Evolutionary conservation across 768 basidiomycete species (phyloP).

Genomic region (Dioszegia crocea): DNA sequence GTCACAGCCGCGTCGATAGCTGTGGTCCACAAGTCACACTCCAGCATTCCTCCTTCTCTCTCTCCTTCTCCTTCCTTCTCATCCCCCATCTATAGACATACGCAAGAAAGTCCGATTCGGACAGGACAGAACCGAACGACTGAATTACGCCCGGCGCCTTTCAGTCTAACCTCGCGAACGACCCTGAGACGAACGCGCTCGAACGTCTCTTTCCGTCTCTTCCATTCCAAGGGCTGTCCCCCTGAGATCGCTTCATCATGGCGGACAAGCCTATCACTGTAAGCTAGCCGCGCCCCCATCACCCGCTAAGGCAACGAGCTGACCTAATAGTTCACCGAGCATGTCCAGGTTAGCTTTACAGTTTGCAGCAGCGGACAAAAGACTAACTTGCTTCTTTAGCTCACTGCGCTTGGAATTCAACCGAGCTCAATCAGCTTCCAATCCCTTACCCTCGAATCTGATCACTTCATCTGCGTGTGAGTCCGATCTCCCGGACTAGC

Average conservation of each 20-base stretch:
- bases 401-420: slow-evolving; percentile 92
- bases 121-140: no score
- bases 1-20: neutral
- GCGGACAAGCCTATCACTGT: slow-evolving; percentile 50
- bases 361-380: neutral
- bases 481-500: neutral
- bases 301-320: neutral
- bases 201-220: neutral
- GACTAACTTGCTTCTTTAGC: slow-evolving; percentile 69
- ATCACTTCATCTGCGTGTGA: slow-evolving; percentile 89
- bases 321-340: slow-evolving; percentile 50
- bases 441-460: slow-evolving; percentile 92
- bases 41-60: neutral
- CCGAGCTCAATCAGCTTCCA: slow-evolving; percentile 97
- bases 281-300: slow-evolving; percentile 11
- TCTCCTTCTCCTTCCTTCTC: neutral
- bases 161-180: neutral
- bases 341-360: slow-evolving; percentile 48
- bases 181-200: neutral
- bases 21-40: slow-evolving; percentile 1
- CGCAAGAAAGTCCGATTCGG: no score
- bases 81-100: no score
- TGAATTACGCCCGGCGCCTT: no score
- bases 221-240: neutral
- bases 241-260: slow-evolving; percentile 28